Base-by-base conservation (phyloP, 2,329 filamentous ascomycete genomes). In the Aureobasidium sp. region DNA sequence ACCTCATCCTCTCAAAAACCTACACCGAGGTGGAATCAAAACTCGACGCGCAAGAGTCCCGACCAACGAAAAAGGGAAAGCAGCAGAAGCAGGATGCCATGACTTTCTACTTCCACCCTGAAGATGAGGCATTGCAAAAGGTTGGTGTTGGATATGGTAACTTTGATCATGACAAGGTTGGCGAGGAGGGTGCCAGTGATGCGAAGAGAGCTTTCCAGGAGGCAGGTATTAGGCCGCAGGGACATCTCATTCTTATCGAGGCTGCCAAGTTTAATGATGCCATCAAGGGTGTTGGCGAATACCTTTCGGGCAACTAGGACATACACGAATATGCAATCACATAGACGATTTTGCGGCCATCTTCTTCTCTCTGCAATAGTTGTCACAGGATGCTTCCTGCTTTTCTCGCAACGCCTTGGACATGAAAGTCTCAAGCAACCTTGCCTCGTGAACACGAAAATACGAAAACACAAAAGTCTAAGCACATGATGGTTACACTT, bases 151-250 rank as follows among this genome's bases (percentile, higher is more conserved):
- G 85, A 15, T 79, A 83, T 66, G 88, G 86, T 29, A 84, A 81
- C 57, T 96, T 87, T 71, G 83, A 88, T 20, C 96, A 92, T 74
- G 88, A 87, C 51, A 93, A 89, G 73, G 85, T 90, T 65, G 79
- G 80, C 63, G 88, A 89, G 51, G 90, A 96, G 68, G 85, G 87
- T 5, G 85, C 87, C 65, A 89, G 91, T 60, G 94, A 99, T 78
- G 92, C 91, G 70, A 97, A 95, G 81, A 81, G 94, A 65, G 90
- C 92, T 0, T 99, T 99, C 76, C 91, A 96, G 75, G 94, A 99
- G 69, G 79, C 92, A 78, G 94, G 94, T 0, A 87, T 99, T 69
- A 88, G 87, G 79, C 85, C 92, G 41, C 85, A 86, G 72, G 94
- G 92, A 12, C 87, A 90, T 75, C 80, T 96, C 82, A 90, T 96